These are phyloP conservation scores for Candida hispaniensis DNA, from an alignment of 805 yeast genomes.

Conservation along the genomic window DNA sequence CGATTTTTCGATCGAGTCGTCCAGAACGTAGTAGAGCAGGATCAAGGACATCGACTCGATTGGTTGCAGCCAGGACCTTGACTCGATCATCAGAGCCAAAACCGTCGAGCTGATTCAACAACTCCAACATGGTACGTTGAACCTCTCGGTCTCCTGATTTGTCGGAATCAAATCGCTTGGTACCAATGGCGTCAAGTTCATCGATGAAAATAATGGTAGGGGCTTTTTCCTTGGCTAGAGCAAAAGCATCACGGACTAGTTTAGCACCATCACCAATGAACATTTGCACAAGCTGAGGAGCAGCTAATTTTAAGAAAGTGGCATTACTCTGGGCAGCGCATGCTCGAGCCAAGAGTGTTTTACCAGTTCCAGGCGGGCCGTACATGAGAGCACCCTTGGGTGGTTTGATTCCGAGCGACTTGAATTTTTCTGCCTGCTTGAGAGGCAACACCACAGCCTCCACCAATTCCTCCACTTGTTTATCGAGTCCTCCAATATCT, in stretches of 20 bases:
- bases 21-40: slow-evolving; percentile 98
- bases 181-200: slow-evolving; percentile 97
- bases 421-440: slow-evolving; percentile 96
- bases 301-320: slow-evolving; percentile 89
- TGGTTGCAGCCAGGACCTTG: slow-evolving; percentile 95
- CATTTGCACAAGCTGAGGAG: slow-evolving; percentile 97
- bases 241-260: slow-evolving; percentile 94
- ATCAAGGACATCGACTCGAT: slow-evolving; percentile 94
- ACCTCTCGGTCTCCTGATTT: slow-evolving; percentile 98
- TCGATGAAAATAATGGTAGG: slow-evolving; percentile 97
- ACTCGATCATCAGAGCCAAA: slow-evolving; percentile 96
- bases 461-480: slow-evolving; percentile 94
- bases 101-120: slow-evolving; percentile 94
- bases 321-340: slow-evolving; percentile 99
- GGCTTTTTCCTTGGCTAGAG: slow-evolving; percentile 93
- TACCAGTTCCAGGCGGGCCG: slow-evolving; percentile 99
- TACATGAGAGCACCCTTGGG: slow-evolving; percentile 90
- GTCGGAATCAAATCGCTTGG: slow-evolving; percentile 94
- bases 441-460: slow-evolving; percentile 98
- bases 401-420: slow-evolving; percentile 87
- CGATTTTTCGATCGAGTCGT: slow-evolving; percentile 93
- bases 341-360: slow-evolving; percentile 97
- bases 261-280: slow-evolving; percentile 99
- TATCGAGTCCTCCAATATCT: slow-evolving; percentile 96
- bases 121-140: slow-evolving; percentile 97